These are phyloP conservation scores for Parietichytrium sp. DNA, from an alignment of 108 stramenopile species.

Conservation along the genomic window DNA sequence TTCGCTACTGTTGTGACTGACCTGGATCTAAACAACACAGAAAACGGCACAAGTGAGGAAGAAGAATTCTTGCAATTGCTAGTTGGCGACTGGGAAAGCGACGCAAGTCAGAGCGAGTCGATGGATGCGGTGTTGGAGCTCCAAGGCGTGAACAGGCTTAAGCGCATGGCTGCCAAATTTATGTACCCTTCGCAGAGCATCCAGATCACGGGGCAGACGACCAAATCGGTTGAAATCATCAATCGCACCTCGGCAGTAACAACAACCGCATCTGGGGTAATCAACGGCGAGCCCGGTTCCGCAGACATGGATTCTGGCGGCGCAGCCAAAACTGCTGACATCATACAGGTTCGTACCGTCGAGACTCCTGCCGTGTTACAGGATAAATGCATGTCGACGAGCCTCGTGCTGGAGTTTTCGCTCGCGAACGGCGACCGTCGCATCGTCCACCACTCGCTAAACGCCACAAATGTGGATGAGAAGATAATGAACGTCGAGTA, in stretches of 20 bases:
- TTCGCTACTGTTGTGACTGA: no score
- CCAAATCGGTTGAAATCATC: not conserved
- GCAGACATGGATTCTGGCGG: not conserved
- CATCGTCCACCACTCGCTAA: not conserved
- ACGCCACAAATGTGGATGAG: not conserved
- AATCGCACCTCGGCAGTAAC: not conserved
- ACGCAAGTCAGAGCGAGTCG: not conserved
- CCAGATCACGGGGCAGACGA: not conserved
- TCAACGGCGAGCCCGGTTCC: not conserved
- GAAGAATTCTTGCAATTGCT: not conserved
- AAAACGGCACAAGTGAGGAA: no score
- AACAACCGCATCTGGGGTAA: not conserved
- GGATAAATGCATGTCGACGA: not conserved
- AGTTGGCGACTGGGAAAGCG: not conserved
- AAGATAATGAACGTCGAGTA: slow-evolving; percentile 34
- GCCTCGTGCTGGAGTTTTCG: not conserved
- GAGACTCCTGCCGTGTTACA: not conserved
- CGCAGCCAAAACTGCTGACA: not conserved
- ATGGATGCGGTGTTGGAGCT: not conserved
- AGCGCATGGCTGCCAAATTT: not conserved
- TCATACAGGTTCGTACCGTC: not conserved
- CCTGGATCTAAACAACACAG: no score
- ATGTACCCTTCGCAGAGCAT: not conserved
- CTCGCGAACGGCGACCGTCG: slow-evolving; percentile 17
- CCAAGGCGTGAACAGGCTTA: not conserved